Conservation (phyloP, 2,329 filamentous ascomycete genomes). For the Arthrobotrys conoides region DNA sequence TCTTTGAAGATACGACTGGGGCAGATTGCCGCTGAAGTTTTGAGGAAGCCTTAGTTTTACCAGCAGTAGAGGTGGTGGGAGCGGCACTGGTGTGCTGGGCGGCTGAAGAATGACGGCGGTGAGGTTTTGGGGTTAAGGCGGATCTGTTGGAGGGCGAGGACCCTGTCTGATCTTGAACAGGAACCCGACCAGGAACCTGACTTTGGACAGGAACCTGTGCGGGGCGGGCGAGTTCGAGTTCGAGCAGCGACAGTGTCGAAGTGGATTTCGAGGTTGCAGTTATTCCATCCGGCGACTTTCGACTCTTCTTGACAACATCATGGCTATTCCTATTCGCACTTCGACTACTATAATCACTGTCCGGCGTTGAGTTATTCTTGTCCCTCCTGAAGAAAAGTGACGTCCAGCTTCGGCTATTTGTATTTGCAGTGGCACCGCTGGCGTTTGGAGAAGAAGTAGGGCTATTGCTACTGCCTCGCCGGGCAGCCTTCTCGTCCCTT, state of each 20-base stretch:
- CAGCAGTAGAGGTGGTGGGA: slow-evolving; percentile 17
- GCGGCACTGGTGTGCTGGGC: slow-evolving; percentile 29
- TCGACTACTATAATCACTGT: slow-evolving; percentile 21
- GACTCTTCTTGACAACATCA: slow-evolving; percentile 22
- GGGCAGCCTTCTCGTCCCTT: slow-evolving; percentile 49
- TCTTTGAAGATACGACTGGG: slow-evolving; percentile 36
- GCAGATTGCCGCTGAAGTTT: slow-evolving; percentile 39
- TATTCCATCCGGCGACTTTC: slow-evolving; percentile 13
- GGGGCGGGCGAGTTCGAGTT: slow-evolving; percentile 35
- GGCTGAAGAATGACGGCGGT: slow-evolving; percentile 51
- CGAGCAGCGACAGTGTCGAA: slow-evolving; percentile 40
- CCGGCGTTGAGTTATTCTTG: slow-evolving; percentile 30
- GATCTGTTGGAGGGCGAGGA: slow-evolving; percentile 38
- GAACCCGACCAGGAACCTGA: slow-evolving; percentile 39
- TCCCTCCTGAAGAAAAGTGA: slow-evolving; percentile 47
- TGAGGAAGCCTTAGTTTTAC: slow-evolving; percentile 7
- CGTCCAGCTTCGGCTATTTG: slow-evolving; percentile 58
- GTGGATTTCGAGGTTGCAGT: slow-evolving; percentile 11
- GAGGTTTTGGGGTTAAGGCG: slow-evolving; percentile 22
- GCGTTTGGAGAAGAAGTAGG: slow-evolving; percentile 7
- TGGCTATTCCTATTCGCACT: slow-evolving; percentile 8
- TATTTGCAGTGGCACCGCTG: slow-evolving; percentile 16
- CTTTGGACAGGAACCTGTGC: slow-evolving; percentile 9
- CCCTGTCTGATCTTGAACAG: slow-evolving; percentile 41
- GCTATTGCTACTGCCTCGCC: slow-evolving; percentile 40